Conservation (phyloP, 208 protist genomes). For the Trypanosoma cruzi region DNA sequence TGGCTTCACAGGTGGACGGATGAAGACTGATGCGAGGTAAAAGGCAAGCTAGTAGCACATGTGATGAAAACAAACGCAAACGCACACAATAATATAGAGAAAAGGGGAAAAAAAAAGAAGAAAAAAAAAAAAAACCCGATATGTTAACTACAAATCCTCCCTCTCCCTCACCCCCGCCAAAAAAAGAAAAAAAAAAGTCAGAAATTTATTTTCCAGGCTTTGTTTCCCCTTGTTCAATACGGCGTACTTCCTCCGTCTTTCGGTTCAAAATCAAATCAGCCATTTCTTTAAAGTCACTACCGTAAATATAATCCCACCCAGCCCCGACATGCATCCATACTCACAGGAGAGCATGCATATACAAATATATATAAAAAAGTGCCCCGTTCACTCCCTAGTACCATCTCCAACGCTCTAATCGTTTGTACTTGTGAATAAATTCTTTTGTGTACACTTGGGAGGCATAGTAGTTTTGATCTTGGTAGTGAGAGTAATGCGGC, state of each 20-base stretch:
- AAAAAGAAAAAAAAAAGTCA: background rate
- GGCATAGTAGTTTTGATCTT: slow-evolving; percentile 93
- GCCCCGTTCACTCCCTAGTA: slow-evolving; percentile 44
- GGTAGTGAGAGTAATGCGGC: slow-evolving; percentile 91
- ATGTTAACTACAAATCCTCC: background rate
- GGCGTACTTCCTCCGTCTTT: background rate
- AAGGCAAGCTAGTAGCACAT: slow-evolving; percentile 1
- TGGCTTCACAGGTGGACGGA: slow-evolving; percentile 17
- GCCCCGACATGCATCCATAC: background rate
- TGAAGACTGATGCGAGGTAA: slow-evolving; percentile 7
- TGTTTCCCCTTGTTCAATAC: background rate
- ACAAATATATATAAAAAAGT: slow-evolving; percentile 8
- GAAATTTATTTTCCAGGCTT: background rate
- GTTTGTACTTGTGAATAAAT: slow-evolving; percentile 92
- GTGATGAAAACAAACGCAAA: background rate
- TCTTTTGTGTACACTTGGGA: slow-evolving; percentile 91
- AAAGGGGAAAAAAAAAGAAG: slow-evolving; percentile 21
- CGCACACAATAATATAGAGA: background rate
- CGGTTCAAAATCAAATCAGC: background rate
- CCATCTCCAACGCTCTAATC: slow-evolving; percentile 91
- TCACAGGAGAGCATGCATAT: background rate
- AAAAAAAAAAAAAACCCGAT: slow-evolving; percentile 17
- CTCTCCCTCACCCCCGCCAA: too few relatives aligned
- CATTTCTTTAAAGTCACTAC: background rate
- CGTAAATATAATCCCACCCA: background rate